These are phyloP conservation scores for Scheffersomyces parashehatae DNA, from an alignment of 1,139 yeast genomes.

Conservation along the genomic window DNA sequence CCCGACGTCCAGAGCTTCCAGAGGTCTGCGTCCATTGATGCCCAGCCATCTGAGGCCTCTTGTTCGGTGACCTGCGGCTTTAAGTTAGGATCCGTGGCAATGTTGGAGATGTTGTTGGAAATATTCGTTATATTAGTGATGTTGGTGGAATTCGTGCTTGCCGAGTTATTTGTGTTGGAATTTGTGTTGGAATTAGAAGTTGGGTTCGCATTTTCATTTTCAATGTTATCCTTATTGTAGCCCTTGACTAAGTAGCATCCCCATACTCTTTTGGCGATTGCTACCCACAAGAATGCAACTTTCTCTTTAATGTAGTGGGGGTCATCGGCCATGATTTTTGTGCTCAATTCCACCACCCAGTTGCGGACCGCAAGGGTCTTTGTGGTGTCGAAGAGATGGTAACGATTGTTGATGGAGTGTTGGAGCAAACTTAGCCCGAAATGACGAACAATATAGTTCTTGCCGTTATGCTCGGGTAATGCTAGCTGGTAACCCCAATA, in stretches of 20 bases:
- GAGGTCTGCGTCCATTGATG: constrained; percentile 78
- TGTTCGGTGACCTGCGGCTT: constrained; percentile 28
- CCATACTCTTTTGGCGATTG: constrained; percentile 92
- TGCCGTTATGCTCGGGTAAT: constrained; percentile 56
- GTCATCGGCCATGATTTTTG: constrained; percentile 58
- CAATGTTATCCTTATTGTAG: constrained; percentile 3
- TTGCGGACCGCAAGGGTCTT: constrained; percentile 69
- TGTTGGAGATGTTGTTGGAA: not conserved
- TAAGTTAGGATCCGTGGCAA: constrained; percentile 3
- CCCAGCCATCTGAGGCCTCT: constrained; percentile 76
- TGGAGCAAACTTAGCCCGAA: constrained; percentile 84
- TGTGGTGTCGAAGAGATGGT: constrained; percentile 56
- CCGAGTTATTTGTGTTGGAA: constrained; percentile 3
- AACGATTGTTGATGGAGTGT: constrained; percentile 63
- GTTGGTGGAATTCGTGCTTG: not conserved
- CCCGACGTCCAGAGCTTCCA: constrained; percentile 72
- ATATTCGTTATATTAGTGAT: constrained; percentile 1
- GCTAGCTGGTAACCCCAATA: constrained; percentile 92
- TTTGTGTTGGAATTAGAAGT: not conserved
- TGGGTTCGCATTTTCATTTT: not conserved
- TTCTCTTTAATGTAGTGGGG: constrained; percentile 92
- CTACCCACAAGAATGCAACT: constrained; percentile 87
- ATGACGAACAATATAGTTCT: constrained; percentile 77
- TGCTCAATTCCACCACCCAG: constrained; percentile 82
- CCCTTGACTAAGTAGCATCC: constrained; percentile 54